These are phyloP conservation scores for Secale cereale DNA, from an alignment of 176 grass and related monocot species.

Conservation along the genomic window DNA sequence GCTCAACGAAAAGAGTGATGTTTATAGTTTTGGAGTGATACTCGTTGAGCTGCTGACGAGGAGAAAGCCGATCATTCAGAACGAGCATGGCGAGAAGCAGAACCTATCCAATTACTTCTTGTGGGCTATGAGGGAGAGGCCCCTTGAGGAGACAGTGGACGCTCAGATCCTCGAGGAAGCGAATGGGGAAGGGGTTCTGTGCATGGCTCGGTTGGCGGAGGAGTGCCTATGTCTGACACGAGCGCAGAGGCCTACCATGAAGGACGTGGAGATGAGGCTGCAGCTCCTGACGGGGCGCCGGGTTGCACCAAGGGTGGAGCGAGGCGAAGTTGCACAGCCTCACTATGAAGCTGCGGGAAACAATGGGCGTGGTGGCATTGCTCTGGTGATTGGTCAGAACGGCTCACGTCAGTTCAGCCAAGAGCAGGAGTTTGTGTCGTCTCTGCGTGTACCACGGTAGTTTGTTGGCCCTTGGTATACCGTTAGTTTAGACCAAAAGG, in stretches of 20 bases:
- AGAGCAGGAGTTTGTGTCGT: too few species aligned
- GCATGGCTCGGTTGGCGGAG: not conserved
- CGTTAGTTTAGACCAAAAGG: too few species aligned
- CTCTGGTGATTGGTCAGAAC: too few species aligned
- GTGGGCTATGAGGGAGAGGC: not conserved
- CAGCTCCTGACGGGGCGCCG: not conserved
- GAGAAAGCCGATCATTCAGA: conserved; percentile 15
- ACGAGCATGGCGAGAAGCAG: conserved; percentile 18
- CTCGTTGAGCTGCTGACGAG: conserved; percentile 24
- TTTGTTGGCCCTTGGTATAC: too few species aligned
- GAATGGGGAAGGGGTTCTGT: not conserved
- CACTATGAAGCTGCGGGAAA: too few species aligned
- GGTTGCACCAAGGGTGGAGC: not conserved
- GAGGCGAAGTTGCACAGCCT: not conserved
- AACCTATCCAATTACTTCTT: not conserved
- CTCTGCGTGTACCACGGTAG: too few species aligned
- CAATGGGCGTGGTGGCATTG: too few species aligned
- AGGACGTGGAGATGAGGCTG: conserved; percentile 32
- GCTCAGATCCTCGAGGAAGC: not conserved
- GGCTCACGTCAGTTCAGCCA: too few species aligned
- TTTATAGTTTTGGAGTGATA: conserved; percentile 25
- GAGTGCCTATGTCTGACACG: conserved; percentile 22
- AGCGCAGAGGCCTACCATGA: conserved; percentile 26
- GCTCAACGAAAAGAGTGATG: conserved; percentile 28
- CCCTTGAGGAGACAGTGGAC: not conserved